Percentiles rank a stretch among this genome's conserved stretches.
phyloP scores from a whole-genome alignment of 2,329 filamentous ascomycete species.

The Apiospora kogelbergensis region DNA sequence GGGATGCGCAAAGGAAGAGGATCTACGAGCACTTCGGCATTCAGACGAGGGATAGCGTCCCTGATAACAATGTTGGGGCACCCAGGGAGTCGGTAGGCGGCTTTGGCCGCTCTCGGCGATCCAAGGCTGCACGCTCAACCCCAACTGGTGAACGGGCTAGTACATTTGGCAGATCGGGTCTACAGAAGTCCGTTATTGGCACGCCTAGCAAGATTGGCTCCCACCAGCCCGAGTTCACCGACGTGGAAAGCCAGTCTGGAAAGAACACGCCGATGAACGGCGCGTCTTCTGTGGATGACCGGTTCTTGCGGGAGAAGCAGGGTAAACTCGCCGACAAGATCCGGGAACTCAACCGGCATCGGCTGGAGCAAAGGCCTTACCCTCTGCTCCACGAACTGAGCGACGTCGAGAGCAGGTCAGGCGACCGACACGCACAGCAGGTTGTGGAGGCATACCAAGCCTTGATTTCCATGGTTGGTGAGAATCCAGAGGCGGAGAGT shows the following conservation, averaged over 20 bases:
- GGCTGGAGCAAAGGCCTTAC: conserved; percentile 65
- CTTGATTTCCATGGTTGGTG: conserved; percentile 74
- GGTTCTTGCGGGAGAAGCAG: conserved; percentile 82
- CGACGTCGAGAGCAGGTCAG: conserved; percentile 68
- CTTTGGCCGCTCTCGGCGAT: conserved; percentile 61
- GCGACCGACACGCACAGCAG: conserved; percentile 70
- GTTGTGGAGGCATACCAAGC: conserved; percentile 82
- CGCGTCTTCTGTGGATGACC: conserved; percentile 63
- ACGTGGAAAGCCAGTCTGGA: conserved; percentile 61
- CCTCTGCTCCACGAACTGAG: conserved; percentile 76
- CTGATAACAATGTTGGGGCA: conserved; percentile 33
- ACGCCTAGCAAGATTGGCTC: conserved; percentile 68
- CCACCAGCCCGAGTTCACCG: conserved; percentile 66
- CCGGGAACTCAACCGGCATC: conserved; percentile 72
- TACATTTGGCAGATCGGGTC: conserved; percentile 62
- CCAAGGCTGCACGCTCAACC: conserved; percentile 33
- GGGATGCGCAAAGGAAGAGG: conserved; percentile 87
- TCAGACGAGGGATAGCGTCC: conserved; percentile 54
- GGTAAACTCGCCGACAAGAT: conserved; percentile 77
- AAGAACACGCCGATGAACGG: conserved; percentile 45
- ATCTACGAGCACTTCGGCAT: conserved; percentile 98
- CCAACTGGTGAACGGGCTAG: conserved; percentile 45
- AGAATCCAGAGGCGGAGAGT: conserved; percentile 61
- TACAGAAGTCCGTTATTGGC: conserved; percentile 86
- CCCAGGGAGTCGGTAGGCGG: conserved; percentile 52